A percentile compares a stretch with the other conserved stretches of the same genome.
Evolutionary conservation across 495 filamentous ascomycete genomes (phyloP).

Genomic region (Hypoxylon fragiforme): DNA sequence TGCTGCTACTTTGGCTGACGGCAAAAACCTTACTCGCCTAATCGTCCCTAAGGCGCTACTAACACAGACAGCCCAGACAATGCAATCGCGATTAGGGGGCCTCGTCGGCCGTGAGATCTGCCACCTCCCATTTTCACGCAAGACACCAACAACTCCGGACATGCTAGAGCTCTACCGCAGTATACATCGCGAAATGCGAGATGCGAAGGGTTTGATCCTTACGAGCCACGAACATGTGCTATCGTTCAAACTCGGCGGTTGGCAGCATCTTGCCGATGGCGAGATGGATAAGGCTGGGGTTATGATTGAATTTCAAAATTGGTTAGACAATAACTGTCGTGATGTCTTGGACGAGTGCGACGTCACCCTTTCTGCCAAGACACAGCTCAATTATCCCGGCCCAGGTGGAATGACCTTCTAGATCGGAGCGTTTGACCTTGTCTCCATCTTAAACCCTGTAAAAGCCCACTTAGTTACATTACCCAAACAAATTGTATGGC

Average conservation of each 20-base stretch:
- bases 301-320: constrained; percentile 52
- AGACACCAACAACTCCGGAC: constrained; percentile 38
- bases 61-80: constrained; percentile 53
- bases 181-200: constrained; percentile 41
- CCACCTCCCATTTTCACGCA: constrained; percentile 57
- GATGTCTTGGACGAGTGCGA: constrained; percentile 64
- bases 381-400: constrained; percentile 56
- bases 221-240: constrained; percentile 56
- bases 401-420: no score
- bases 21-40: constrained; percentile 47
- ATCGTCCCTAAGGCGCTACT: constrained; percentile 57
- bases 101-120: constrained; percentile 49
- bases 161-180: constrained; percentile 40
- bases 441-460: no score
- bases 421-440: no score
- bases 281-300: constrained; percentile 40
- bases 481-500: no score
- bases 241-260: constrained; percentile 55
- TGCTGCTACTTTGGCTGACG: constrained; percentile 51
- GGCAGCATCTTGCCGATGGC: constrained; percentile 49
- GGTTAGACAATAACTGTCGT: constrained; percentile 48
- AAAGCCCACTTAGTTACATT: no score
- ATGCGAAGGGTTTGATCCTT: constrained; percentile 47
- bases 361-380: constrained; percentile 52
- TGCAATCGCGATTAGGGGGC: constrained; percentile 52